These are phyloP conservation scores for Lachnellula cervina DNA, from an alignment of 2,329 filamentous ascomycete genomes.

Conservation along the genomic window DNA sequence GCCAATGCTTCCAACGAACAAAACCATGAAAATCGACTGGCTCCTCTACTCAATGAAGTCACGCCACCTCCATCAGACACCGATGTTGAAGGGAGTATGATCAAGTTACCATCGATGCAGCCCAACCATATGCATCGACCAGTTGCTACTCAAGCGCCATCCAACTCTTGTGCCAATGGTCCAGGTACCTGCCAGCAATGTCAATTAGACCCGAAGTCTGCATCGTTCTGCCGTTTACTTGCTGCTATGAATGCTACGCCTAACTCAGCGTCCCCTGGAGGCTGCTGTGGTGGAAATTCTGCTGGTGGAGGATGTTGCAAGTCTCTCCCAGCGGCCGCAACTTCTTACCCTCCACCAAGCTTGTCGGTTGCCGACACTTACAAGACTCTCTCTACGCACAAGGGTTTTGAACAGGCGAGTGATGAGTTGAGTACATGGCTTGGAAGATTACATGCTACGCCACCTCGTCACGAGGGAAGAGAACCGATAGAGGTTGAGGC, in stretches of 20 bases:
- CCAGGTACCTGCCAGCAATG: constrained; percentile 79
- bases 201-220: constrained; percentile 70
- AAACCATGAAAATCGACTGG: constrained; percentile 31
- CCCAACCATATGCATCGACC: constrained; percentile 31
- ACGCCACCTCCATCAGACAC: constrained; percentile 49
- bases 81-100: constrained; percentile 52
- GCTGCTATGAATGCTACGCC: constrained; percentile 49
- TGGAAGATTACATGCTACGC: constrained; percentile 62
- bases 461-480: constrained; percentile 34
- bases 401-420: constrained; percentile 67
- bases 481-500: constrained; percentile 73
- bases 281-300: constrained; percentile 59
- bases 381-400: constrained; percentile 71
- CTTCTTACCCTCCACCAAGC: constrained; percentile 37
- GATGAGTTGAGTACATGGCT: constrained; percentile 74
- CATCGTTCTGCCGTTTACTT: constrained; percentile 76
- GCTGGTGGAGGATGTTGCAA: constrained; percentile 61
- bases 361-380: constrained; percentile 73
- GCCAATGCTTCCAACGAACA: constrained; percentile 30
- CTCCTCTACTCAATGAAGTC: constrained; percentile 43
- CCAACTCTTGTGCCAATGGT: constrained; percentile 45
- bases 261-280: constrained; percentile 35
- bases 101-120: constrained; percentile 51
- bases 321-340: constrained; percentile 22
- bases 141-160: constrained; percentile 12